A percentile compares a stretch with the other conserved stretches of the same genome.
These are phyloP conservation scores for Fusarium oligoseptatum DNA, from an alignment of 2,329 filamentous ascomycete species.

Conservation along the genomic window DNA sequence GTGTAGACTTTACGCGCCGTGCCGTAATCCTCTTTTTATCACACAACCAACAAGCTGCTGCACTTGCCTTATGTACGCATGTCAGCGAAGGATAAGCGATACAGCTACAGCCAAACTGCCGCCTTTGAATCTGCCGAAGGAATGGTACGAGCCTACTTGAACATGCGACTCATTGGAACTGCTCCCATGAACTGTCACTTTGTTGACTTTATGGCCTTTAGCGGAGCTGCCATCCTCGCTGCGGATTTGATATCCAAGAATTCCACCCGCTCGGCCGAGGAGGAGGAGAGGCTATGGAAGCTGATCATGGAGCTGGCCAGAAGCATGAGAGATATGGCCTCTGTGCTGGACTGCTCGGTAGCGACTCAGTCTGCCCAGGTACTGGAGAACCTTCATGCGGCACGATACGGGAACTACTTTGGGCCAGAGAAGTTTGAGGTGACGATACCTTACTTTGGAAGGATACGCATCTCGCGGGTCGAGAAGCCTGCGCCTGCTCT, in stretches of 20 bases:
- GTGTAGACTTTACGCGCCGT: conserved; percentile 39
- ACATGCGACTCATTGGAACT: conserved; percentile 42
- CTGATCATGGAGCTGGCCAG: neutral
- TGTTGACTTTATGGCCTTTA: conserved; percentile 63
- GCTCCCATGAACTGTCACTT: conserved; percentile 54
- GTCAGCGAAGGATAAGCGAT: conserved; percentile 51
- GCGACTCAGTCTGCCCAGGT: conserved; percentile 15
- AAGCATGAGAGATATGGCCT: conserved; percentile 3
- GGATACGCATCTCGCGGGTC: conserved; percentile 8
- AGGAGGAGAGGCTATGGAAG: conserved; percentile 13
- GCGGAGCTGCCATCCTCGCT: conserved; percentile 58
- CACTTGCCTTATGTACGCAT: conserved; percentile 63
- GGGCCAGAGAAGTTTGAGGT: conserved; percentile 3
- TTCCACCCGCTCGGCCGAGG: neutral
- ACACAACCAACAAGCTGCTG: conserved; percentile 54
- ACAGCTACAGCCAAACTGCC: conserved; percentile 53
- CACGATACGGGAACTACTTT: conserved; percentile 2
- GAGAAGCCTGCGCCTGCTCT: neutral
- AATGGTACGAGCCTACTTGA: conserved; percentile 53
- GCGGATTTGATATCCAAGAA: conserved; percentile 54
- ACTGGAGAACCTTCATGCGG: conserved; percentile 17
- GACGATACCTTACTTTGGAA: conserved; percentile 33
- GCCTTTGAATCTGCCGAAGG: conserved; percentile 58
- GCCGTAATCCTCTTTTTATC: conserved; percentile 56
- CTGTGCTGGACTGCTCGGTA: conserved; percentile 6